Conservation (phyloP, 2,329 filamentous ascomycete species). For the Phoma herbarum region DNA sequence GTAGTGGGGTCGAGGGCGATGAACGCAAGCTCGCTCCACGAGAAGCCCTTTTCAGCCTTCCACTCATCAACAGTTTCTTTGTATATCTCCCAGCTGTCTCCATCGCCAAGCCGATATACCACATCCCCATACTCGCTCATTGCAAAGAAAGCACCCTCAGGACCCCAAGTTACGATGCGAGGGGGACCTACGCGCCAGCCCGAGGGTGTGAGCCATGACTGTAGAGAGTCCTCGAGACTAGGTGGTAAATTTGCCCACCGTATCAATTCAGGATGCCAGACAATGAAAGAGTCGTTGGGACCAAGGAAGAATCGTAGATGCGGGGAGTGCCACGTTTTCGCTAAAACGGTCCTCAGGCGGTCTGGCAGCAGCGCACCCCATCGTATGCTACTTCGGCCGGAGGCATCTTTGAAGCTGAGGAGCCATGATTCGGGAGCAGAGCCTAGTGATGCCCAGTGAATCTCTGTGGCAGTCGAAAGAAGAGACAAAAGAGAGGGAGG, state of each 20-base stretch:
- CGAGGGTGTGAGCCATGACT: conserved; percentile 49
- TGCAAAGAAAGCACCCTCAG: conserved; percentile 46
- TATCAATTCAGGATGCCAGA: conserved; percentile 46
- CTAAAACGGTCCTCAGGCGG: conserved; percentile 33
- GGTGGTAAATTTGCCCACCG: conserved; percentile 43
- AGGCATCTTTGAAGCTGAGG: conserved; percentile 41
- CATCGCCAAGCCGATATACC: conserved; percentile 37
- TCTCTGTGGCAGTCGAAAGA: conserved; percentile 38
- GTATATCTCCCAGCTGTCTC: conserved; percentile 40
- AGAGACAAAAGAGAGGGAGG: conserved; percentile 40
- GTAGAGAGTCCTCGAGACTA: conserved; percentile 42
- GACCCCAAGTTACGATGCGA: conserved; percentile 44
- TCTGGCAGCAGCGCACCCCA: conserved; percentile 39
- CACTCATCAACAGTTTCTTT: conserved; percentile 50
- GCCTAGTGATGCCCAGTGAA: conserved; percentile 46
- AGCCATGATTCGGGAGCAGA: conserved; percentile 45
- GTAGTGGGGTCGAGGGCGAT: conserved; percentile 42
- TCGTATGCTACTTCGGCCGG: conserved; percentile 39
- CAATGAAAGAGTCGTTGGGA: conserved; percentile 43
- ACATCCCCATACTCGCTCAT: conserved; percentile 51
- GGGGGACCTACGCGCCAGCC: conserved; percentile 50
- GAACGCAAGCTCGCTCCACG: conserved; percentile 44
- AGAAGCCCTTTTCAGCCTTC: conserved; percentile 41
- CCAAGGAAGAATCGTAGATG: conserved; percentile 45
- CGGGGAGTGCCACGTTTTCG: conserved; percentile 40